phyloP scores from a whole-genome alignment of 192 early-diverging fungal genomes.

The Ambispora gerdemannii region DNA sequence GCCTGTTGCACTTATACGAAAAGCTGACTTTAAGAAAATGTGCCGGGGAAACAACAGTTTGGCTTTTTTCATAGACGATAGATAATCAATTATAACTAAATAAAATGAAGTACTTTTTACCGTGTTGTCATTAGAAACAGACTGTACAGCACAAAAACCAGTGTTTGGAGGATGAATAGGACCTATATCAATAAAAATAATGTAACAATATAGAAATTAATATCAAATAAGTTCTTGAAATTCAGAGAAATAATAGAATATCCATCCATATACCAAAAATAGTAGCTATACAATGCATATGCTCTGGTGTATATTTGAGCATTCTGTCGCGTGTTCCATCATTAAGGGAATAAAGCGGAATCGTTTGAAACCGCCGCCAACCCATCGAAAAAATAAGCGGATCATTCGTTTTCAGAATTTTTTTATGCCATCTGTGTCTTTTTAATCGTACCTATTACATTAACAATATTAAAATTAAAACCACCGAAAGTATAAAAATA shows the following conservation, averaged over 20 bases:
- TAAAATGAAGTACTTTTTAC: too few relatives aligned
- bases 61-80: too few relatives aligned
- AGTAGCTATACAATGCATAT: slow-evolving; percentile 98
- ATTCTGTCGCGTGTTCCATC: slow-evolving; percentile 93
- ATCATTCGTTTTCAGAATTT: slow-evolving; percentile 96
- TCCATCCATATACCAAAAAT: slow-evolving; percentile 64
- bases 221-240: not conserved
- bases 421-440: slow-evolving; percentile 94
- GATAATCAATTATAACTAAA: too few relatives aligned
- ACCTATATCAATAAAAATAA: slow-evolving; percentile 42
- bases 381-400: slow-evolving; percentile 96
- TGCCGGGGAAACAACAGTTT: not conserved
- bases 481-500: not conserved
- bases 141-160: slow-evolving; percentile 92
- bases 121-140: slow-evolving; percentile 55
- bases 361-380: slow-evolving; percentile 97
- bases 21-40: slow-evolving; percentile 40
- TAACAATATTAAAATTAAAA: slow-evolving; percentile 7
- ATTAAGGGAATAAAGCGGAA: slow-evolving; percentile 90
- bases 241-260: not conserved
- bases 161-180: slow-evolving; percentile 96
- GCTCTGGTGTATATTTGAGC: slow-evolving; percentile 99
- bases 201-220: not conserved
- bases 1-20: slow-evolving; percentile 96
- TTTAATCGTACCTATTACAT: slow-evolving; percentile 79